Conservation (phyloP, 2,329 filamentous ascomycete species). For the Sporothrix dimorphospora region DNA sequence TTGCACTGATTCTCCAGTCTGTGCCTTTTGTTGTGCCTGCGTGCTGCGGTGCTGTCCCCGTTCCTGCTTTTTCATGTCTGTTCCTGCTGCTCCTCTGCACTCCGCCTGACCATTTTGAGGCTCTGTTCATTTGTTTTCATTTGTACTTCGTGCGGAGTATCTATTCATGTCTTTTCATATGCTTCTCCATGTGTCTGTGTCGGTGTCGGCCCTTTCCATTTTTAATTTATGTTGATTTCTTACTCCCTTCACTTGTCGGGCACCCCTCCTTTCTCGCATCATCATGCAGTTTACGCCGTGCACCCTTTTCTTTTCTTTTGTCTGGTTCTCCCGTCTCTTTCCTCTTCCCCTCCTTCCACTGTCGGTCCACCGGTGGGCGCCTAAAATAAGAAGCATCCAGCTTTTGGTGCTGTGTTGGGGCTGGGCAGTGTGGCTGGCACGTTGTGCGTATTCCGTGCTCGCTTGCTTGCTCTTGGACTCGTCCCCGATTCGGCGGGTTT, state of each 20-base stretch:
- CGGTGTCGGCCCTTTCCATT: background rate
- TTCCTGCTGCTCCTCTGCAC: background rate
- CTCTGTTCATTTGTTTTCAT: background rate
- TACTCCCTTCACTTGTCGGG: background rate
- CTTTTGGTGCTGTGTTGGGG: background rate
- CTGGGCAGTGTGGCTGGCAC: background rate
- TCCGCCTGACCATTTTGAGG: background rate
- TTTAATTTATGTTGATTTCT: no score
- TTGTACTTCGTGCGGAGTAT: no score
- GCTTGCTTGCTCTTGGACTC: background rate
- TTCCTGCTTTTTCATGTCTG: slow-evolving; percentile 3
- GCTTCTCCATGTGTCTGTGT: background rate
- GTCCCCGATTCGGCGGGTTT: background rate
- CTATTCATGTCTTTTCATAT: background rate
- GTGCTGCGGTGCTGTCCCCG: background rate
- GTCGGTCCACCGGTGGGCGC: background rate
- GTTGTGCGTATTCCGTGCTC: background rate
- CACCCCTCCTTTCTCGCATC: background rate
- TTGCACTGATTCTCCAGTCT: background rate
- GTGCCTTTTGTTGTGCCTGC: background rate
- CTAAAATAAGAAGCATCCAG: background rate
- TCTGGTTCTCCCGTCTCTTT: background rate
- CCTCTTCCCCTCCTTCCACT: background rate
- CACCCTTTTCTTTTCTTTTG: no score
- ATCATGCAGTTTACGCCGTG: background rate